Percentiles rank a stretch among this genome's conserved stretches.
These are phyloP conservation scores for Collybiopsis confluens DNA, from an alignment of 768 basidiomycete species.

Conservation along the genomic window DNA sequence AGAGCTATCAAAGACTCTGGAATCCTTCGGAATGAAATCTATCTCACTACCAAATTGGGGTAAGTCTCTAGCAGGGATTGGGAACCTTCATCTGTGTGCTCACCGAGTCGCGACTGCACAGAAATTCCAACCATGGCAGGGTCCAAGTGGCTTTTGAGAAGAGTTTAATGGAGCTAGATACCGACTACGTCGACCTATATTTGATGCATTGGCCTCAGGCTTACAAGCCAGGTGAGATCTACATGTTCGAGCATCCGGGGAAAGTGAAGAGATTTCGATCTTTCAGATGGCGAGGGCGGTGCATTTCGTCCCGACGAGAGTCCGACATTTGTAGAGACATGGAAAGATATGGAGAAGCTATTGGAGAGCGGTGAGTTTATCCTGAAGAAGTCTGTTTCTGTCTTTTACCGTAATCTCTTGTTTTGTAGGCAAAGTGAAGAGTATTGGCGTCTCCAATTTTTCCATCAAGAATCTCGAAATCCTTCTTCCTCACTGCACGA, in stretches of 20 bases:
- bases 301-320: slow-evolving; percentile 17
- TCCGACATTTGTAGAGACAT: slow-evolving; percentile 24
- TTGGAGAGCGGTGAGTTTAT: slow-evolving; percentile 19
- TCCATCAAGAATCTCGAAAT: slow-evolving; percentile 37
- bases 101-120: too few relatives aligned
- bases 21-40: slow-evolving; percentile 41
- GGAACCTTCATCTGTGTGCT: too few relatives aligned
- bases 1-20: slow-evolving; percentile 40
- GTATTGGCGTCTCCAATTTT: slow-evolving; percentile 58
- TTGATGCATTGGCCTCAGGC: slow-evolving; percentile 26
- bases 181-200: slow-evolving; percentile 37
- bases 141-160: slow-evolving; percentile 3
- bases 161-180: neutral
- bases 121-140: neutral
- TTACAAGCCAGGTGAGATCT: slow-evolving; percentile 4
- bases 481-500: slow-evolving; percentile 39
- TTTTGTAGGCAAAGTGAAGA: slow-evolving; percentile 35
- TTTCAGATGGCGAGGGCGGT: neutral
- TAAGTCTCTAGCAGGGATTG: too few relatives aligned
- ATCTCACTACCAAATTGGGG: slow-evolving; percentile 48
- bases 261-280: neutral
- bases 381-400: neutral
- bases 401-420: neutral
- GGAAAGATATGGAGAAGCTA: slow-evolving; percentile 28
- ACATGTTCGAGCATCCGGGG: too few relatives aligned